A percentile compares a stretch with the other conserved stretches of the same genome.
Evolutionary conservation across 495 filamentous ascomycete species (phyloP).

Genomic region (Lasiosphaeria ovina): DNA sequence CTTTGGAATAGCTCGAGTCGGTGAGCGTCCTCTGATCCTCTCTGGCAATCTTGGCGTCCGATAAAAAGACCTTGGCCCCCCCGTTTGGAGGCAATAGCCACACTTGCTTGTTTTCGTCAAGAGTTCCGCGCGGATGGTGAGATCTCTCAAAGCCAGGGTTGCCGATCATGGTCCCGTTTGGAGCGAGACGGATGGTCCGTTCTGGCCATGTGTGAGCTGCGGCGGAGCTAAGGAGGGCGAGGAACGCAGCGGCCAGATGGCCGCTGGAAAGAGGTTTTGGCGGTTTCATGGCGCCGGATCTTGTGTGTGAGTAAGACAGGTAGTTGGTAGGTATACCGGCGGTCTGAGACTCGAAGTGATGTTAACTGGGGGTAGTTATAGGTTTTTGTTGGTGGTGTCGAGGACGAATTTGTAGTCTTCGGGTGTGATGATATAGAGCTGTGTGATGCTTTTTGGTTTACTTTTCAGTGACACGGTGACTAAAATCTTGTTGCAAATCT

Average conservation of each 20-base stretch:
- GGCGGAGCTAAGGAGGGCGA: constrained; percentile 38
- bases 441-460: too few species aligned
- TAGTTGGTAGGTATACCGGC: too few species aligned
- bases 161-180: constrained; percentile 73
- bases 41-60: constrained; percentile 43
- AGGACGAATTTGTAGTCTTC: too few species aligned
- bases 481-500: too few species aligned
- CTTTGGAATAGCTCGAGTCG: constrained; percentile 50
- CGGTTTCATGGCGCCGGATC: constrained; percentile 2
- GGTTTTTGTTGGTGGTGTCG: not conserved
- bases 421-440: not conserved
- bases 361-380: not conserved
- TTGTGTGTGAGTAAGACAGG: not conserved
- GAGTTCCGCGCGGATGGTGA: constrained; percentile 50
- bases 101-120: constrained; percentile 49
- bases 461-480: too few species aligned
- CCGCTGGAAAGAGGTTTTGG: not conserved
- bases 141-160: constrained; percentile 64
- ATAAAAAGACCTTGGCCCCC: constrained; percentile 19
- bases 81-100: constrained; percentile 55
- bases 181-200: constrained; percentile 62
- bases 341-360: not conserved
- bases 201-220: constrained; percentile 79
- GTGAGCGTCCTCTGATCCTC: constrained; percentile 34
- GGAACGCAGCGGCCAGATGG: constrained; percentile 27